phyloP scores from a whole-genome alignment of 202 grass and related monocot species.

The Schoenoplectus tabernaemontani region DNA sequence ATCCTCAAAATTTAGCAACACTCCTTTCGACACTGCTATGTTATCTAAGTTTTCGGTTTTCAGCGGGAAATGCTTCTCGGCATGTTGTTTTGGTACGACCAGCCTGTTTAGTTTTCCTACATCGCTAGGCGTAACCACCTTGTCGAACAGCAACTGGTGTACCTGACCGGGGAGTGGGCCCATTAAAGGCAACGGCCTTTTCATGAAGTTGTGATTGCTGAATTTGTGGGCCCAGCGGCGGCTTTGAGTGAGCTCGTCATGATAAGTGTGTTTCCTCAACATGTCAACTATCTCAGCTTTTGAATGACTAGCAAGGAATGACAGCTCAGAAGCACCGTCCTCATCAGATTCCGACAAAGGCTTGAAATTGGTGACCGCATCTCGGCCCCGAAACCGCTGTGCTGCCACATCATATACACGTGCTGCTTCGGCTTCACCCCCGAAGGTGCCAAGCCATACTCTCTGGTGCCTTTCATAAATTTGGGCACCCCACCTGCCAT shows the following conservation, averaged over 20 bases:
- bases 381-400: conserved; percentile 61
- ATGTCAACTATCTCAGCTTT: conserved; percentile 88
- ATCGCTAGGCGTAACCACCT: conserved; percentile 78
- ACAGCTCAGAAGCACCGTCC: conserved; percentile 25
- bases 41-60: conserved; percentile 18
- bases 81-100: conserved; percentile 84
- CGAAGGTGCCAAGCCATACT: conserved; percentile 84
- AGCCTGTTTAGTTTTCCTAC: conserved; percentile 88
- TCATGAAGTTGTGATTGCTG: conserved; percentile 25
- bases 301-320: conserved; percentile 61
- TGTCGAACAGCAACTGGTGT: conserved; percentile 51
- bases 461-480: conserved; percentile 82
- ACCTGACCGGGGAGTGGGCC: conserved; percentile 21
- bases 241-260: conserved; percentile 61
- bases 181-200: not conserved
- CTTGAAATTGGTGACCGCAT: conserved; percentile 63
- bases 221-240: conserved; percentile 38
- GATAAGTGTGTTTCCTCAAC: conserved; percentile 83
- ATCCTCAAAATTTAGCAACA: conserved; percentile 88
- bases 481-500: conserved; percentile 79
- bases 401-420: conserved; percentile 74
- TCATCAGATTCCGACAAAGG: conserved; percentile 22
- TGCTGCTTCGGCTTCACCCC: conserved; percentile 41
- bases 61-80: conserved; percentile 73
- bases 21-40: conserved; percentile 22